A percentile compares a stretch with the other conserved stretches of the same genome.
Evolutionary conservation across 495 filamentous ascomycete species (phyloP).

Genomic region (Hapsidospora chrysogenum): DNA sequence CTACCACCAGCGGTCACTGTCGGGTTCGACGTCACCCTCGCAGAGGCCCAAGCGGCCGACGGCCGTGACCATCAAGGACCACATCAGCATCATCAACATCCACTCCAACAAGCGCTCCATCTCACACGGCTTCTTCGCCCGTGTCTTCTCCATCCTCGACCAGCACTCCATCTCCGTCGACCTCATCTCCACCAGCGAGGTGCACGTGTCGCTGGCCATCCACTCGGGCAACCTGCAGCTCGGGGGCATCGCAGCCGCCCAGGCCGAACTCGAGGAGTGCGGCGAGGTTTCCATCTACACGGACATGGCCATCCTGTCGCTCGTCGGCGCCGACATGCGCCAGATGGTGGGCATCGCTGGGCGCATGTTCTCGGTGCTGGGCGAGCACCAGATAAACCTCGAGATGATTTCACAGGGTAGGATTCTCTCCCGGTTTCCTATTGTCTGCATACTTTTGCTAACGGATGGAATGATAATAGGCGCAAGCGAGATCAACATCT

Average conservation of each 20-base stretch:
- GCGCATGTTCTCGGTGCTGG: constrained; percentile 75
- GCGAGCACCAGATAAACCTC: constrained; percentile 77
- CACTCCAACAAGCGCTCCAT: constrained; percentile 77
- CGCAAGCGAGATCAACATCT: constrained; percentile 96
- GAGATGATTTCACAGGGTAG: constrained; percentile 95
- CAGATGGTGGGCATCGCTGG: constrained; percentile 85
- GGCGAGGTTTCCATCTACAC: constrained; percentile 74
- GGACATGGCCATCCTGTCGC: constrained; percentile 78
- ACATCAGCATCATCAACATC: constrained; percentile 85
- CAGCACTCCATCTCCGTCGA: constrained; percentile 70
- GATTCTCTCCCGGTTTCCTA: constrained; percentile 5
- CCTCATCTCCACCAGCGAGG: constrained; percentile 83
- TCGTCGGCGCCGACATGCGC: constrained; percentile 91
- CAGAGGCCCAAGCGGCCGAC: constrained; percentile 56
- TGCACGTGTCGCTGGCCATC: constrained; percentile 89
- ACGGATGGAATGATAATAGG: constrained; percentile 30
- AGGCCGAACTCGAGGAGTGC: constrained; percentile 53
- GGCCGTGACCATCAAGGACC: constrained; percentile 88
- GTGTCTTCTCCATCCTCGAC: constrained; percentile 76
- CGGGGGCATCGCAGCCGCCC: constrained; percentile 45
- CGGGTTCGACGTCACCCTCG: constrained; percentile 1
- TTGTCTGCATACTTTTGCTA: not conserved
- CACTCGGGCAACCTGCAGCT: constrained; percentile 58
- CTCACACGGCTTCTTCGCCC: constrained; percentile 81
- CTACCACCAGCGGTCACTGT: constrained; percentile 21